Evolutionary conservation across 2,329 filamentous ascomycete species (phyloP), one percentile per base, ranked within the genome.

Genomic region (Blastomyces percursus): DNA sequence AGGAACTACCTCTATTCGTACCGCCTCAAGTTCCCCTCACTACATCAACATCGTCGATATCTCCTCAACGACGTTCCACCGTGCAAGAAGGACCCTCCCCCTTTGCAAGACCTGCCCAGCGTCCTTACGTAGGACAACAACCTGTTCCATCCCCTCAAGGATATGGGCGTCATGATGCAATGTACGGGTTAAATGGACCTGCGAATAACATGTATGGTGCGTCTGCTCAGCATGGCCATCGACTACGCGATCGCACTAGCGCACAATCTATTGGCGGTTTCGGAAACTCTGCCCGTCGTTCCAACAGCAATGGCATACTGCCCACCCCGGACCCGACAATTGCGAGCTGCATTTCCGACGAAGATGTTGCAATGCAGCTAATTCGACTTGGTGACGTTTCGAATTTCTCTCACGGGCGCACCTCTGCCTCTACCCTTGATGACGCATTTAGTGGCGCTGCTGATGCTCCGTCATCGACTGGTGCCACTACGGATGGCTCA

Each of bases 281-380:
- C 57, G 72, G 72, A 65, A 76, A 74, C 65, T 72, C 73, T 60
- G 76, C 75, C 50, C 73, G 71, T 62, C 73, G 72, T 48, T 69
- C 68, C 51, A 71, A 73, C 60, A 77, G 73, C 59, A 73, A 80
- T 66, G 86, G 86, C 61, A 84, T 95, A 68, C 80, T 96, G 66
- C 92, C 92, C 24, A 99, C 94, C 1, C 94, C 94, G 32, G 94
- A 97, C 70, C 93, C 93, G n/a, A 99, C 94, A 14, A 89, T 97
- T 69, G 90, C 90, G 61, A 97, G 93, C 77, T 95, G 91, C 75
- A 93, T 99, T 75, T 97, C 93, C 16, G 94, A 99, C 73, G 94
- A 99, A 76, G 94, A 99, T 76, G 94, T 97, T 65, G 94, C 94
- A 63, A 87, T 96, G 72, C 94, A 97, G 77, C 81, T 99, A 71